Base-by-base conservation (phyloP, 2,329 filamentous ascomycete genomes). In the Chrysoporthe puriensis region DNA sequence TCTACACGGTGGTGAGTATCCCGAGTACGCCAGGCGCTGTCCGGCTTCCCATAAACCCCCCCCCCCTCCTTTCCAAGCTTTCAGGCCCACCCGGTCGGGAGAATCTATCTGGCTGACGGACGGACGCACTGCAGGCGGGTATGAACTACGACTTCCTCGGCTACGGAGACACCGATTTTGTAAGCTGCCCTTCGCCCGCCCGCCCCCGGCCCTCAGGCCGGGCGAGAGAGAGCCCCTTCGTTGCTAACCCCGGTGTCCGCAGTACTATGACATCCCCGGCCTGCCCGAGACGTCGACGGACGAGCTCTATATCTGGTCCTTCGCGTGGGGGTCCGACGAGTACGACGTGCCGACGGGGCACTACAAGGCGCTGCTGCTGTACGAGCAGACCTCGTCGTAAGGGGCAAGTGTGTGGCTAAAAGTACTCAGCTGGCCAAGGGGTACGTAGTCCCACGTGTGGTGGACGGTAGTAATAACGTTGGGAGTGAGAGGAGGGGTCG, bases 231-330 rank as follows among this genome's bases (percentile, higher is more conserved):
- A 40, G 6, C 36, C 48, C 48, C 5, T 6, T 54, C 4, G 26
- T 54, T 54, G 50, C 50, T 54, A 21, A 54, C 11, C 3, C 14
- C 32, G 11, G 6, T 34, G 13, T 54, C 59, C 4, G 8, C 43
- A 65, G 63, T 69, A 66, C 54, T 69, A 65, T 52, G 67, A 69
- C 56, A 36, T 69, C 3, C 67, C 67, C 26, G 43, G 43, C 13
- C 63, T 62, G 2, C 67, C 63, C 8, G 40, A 40, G 26, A 16
- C 14, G 2, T 42, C 34, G 13, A 60, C 54, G 9, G 63, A 66
- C 42, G 59, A 21, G 40, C 16, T 69, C 32, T 26, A 50, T 13
- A 42, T 66, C 32, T 69, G 67, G 67, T 63, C 42, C 46, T 69
- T 46, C 54, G 43, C 44, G 5, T 69, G 67, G 67, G 67, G 67